Evolutionary conservation across 2,329 filamentous ascomycete species (phyloP), one percentile per base, ranked within the genome.

Genomic region (Orbilia javanica): DNA sequence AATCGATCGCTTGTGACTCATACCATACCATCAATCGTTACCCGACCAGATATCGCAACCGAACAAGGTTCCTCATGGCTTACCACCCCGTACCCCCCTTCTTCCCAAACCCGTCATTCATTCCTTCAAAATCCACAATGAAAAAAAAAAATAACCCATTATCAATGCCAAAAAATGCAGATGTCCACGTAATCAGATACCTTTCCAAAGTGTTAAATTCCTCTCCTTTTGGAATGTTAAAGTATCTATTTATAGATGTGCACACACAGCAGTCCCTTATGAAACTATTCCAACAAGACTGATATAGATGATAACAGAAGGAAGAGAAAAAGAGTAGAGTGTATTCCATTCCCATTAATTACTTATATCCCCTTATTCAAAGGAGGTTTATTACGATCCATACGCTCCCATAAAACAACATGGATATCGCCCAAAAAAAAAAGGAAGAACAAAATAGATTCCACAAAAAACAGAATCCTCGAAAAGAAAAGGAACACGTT

Each of bases 321-420:
- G 27, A 57, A 18, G 22, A 44, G 13, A 22, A 50, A 50, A 50
- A 22, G 46, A 50, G 46, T 50, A 50, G 46, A 50, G 46, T 50
- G 20, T 50, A 50, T 50, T 3, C 10, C n/a, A 20, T 44, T 39
- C 42, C 42, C 42, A 44, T 44, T 44, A 20, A 18, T n/a, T 18
- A 10, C 8, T 36, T 11, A 44, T 13, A 44, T 18, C n/a, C 4
- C 5, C 4, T 44, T 15, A 36, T 36, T 10, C 34, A 11, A n/a
- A n/a, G 29, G 7, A 31, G 4, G 29, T 31, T 31, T 31, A 4
- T 31, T 7, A 31, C 29, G 29, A 39, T 39, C 34, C 3, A 44
- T n/a, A 39, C 42, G 42, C 42, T 44, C 42, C 42, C 15, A 10
- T 4, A n/a, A 44, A 7, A 44, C 4, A 44, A 18, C 42, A 20